Conservation (phyloP, 306 rosid genomes). For the Fragaria nilgerrensis region DNA sequence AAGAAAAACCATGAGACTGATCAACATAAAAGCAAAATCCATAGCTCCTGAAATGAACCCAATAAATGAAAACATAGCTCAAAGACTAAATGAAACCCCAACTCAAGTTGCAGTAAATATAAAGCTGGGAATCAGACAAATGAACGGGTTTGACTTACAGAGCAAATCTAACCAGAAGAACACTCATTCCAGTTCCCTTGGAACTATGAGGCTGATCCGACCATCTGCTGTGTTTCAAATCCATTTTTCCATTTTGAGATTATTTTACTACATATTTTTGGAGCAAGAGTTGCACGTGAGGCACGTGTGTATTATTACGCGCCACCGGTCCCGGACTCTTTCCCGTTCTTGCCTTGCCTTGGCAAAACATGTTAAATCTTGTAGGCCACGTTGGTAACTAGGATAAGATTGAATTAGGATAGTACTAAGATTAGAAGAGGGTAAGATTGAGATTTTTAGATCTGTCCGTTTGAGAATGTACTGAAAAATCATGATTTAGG, state of each 20-base stretch:
- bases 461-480: too few relatives aligned
- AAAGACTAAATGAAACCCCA: neutral
- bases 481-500: too few relatives aligned
- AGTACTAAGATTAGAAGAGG: too few relatives aligned
- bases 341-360: too few relatives aligned
- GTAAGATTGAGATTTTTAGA: too few relatives aligned
- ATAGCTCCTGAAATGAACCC: neutral
- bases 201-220: slow-evolving; percentile 7
- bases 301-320: neutral
- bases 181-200: slow-evolving; percentile 10
- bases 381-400: too few relatives aligned
- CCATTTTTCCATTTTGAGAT: neutral
- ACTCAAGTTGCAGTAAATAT: neutral
- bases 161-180: neutral
- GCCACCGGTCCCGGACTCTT: neutral
- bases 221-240: slow-evolving; percentile 5
- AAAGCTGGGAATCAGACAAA: neutral
- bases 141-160: slow-evolving; percentile 3
- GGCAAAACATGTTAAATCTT: too few relatives aligned
- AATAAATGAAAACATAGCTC: neutral
- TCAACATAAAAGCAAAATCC: neutral
- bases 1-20: neutral
- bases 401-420: too few relatives aligned
- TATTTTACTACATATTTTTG: neutral
- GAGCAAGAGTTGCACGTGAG: slow-evolving; percentile 8